These are phyloP conservation scores for Clarireedia hainanense DNA, from an alignment of 2,329 filamentous ascomycete genomes.

Conservation along the genomic window DNA sequence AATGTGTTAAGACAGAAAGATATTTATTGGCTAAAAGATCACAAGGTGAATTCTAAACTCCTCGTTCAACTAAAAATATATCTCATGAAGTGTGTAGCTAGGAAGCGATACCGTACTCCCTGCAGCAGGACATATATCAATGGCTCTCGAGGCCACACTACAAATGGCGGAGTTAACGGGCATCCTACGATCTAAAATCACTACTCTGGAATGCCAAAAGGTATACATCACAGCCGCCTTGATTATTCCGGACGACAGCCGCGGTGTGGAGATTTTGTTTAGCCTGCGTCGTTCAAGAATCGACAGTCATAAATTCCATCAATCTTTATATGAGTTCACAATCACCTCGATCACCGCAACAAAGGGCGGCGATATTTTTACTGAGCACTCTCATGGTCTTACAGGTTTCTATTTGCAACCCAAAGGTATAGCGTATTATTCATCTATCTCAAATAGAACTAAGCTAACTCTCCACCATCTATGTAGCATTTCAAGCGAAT, in stretches of 20 bases:
- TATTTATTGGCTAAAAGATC: conserved; percentile 35
- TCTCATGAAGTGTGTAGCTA: background rate
- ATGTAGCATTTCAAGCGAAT: background rate
- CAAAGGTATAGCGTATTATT: background rate
- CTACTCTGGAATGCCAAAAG: background rate
- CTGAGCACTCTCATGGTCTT: background rate
- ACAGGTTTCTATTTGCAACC: background rate
- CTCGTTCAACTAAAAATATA: background rate
- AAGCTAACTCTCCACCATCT: background rate
- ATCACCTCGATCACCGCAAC: background rate
- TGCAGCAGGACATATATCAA: background rate
- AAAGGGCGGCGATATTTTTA: background rate
- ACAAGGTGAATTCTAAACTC: conserved; percentile 18
- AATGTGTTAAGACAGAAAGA: conserved; percentile 29
- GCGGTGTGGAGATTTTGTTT: background rate
- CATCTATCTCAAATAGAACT: background rate
- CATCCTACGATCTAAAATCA: background rate
- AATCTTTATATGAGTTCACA: background rate
- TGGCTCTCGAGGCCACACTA: background rate
- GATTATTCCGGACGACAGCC: background rate
- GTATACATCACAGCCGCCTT: background rate
- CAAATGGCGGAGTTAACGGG: background rate
- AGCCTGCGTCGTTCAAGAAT: background rate
- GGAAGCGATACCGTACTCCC: background rate
- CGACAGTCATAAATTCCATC: background rate